These are phyloP conservation scores for Penicillium sp. DNA, from an alignment of 2,329 filamentous ascomycete species.

Conservation along the genomic window DNA sequence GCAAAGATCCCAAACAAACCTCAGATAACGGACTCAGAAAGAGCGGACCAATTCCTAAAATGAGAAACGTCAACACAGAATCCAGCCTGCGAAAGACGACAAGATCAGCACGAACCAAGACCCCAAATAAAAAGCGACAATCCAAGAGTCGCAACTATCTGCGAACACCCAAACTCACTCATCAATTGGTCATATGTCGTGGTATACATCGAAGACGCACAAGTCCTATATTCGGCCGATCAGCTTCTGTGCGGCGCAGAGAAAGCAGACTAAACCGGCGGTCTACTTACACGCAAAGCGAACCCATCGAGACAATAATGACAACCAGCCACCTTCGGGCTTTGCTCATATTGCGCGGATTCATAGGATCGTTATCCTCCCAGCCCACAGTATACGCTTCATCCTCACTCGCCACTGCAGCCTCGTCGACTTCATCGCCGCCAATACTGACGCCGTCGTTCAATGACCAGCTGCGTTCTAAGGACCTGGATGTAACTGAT, in stretches of 20 bases:
- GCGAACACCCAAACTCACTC: slow-evolving; percentile 67
- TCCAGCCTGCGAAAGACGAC: not conserved
- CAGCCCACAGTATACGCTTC: slow-evolving; percentile 67
- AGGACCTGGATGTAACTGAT: slow-evolving; percentile 1
- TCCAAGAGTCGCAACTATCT: slow-evolving; percentile 73
- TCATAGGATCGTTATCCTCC: slow-evolving; percentile 71
- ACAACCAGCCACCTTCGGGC: slow-evolving; percentile 78
- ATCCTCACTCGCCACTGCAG: slow-evolving; percentile 19
- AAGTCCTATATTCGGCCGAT: slow-evolving; percentile 56
- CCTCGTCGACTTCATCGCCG: slow-evolving; percentile 18
- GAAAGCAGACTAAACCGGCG: not conserved
- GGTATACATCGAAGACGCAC: slow-evolving; percentile 84
- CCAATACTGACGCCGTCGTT: slow-evolving; percentile 34
- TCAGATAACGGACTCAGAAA: slow-evolving; percentile 64
- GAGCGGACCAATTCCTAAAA: slow-evolving; percentile 58
- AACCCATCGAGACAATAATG: slow-evolving; percentile 67
- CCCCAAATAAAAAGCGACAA: slow-evolving; percentile 81
- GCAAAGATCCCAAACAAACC: slow-evolving; percentile 20
- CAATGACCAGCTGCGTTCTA: slow-evolving; percentile 35
- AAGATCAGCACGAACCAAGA: slow-evolving; percentile 48
- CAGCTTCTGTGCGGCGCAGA: not conserved
- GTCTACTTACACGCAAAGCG: slow-evolving; percentile 74
- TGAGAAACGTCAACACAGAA: slow-evolving; percentile 8
- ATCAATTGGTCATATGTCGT: slow-evolving; percentile 76
- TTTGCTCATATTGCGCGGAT: slow-evolving; percentile 66